Conservation (phyloP, 805 yeast genomes). For the Teunomyces funiuensis region DNA sequence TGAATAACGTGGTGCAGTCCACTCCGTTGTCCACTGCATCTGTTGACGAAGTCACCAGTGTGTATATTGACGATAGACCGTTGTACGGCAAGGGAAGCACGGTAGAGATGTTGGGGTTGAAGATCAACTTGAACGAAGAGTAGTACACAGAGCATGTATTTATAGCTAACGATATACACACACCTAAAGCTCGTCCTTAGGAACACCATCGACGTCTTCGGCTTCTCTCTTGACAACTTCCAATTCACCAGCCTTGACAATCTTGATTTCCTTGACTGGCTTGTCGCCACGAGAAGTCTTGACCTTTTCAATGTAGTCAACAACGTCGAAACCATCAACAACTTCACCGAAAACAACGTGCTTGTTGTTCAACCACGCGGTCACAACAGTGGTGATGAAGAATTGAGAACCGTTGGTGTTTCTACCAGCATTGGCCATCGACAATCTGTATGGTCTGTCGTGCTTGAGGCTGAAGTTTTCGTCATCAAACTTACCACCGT, state of each 20-base stretch:
- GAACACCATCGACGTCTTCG: constrained; percentile 8
- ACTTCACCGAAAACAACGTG: constrained; percentile 98
- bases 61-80: constrained; percentile 39
- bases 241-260: constrained; percentile 72
- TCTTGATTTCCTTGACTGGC: constrained; percentile 65
- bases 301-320: constrained; percentile 68
- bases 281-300: constrained; percentile 69
- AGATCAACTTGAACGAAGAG: constrained; percentile 18
- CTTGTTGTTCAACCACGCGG: constrained; percentile 88
- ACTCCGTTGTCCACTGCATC: constrained; percentile 4
- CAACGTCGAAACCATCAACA: constrained; percentile 81
- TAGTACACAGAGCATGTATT: neutral
- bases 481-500: constrained; percentile 71
- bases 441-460: constrained; percentile 64
- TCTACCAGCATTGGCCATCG: constrained; percentile 80
- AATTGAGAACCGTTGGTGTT: constrained; percentile 91
- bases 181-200: constrained; percentile 30
- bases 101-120: constrained; percentile 35
- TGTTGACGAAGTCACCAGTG: constrained; percentile 17
- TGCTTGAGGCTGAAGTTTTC: constrained; percentile 74
- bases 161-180: neutral
- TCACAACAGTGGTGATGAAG: constrained; percentile 88
- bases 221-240: constrained; percentile 27
- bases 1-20: constrained; percentile 23
- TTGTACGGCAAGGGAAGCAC: constrained; percentile 40